Conservation (phyloP, 2,329 filamentous ascomycete genomes). For the Paecilomyces variotii region DNA sequence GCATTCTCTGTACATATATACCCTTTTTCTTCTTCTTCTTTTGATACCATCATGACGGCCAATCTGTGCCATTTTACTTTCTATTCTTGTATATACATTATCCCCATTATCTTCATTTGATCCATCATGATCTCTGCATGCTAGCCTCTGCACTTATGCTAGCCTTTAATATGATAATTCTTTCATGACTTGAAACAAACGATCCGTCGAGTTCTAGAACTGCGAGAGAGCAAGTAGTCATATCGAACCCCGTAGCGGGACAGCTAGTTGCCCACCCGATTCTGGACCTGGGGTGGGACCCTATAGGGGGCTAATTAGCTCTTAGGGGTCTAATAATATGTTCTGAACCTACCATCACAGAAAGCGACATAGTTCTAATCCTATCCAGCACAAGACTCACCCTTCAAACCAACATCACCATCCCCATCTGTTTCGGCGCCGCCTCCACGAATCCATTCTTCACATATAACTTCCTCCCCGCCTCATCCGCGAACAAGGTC, state of each 20-base stretch:
- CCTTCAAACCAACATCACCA: slow-evolving; percentile 17
- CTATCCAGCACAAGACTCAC: neutral
- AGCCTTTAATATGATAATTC: neutral
- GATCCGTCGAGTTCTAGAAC: too few relatives aligned
- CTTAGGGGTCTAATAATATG: too few relatives aligned
- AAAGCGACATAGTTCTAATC: too few relatives aligned
- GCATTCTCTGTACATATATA: neutral
- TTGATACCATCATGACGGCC: neutral
- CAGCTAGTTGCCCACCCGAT: too few relatives aligned
- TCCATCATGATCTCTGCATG: neutral
- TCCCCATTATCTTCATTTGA: neutral
- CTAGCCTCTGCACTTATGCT: neutral
- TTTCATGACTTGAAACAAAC: too few relatives aligned
- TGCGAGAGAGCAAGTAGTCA: too few relatives aligned
- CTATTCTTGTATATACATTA: neutral
- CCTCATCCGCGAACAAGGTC: slow-evolving; percentile 39
- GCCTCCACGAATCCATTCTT: slow-evolving; percentile 41
- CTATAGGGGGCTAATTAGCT: too few relatives aligned
- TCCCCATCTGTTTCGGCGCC: slow-evolving; percentile 29
- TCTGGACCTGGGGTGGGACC: too few relatives aligned
- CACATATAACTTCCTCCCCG: slow-evolving; percentile 39
- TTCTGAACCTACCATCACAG: too few relatives aligned
- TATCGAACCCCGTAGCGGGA: too few relatives aligned
- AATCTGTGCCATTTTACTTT: neutral
- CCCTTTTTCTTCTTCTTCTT: neutral